Base-by-base conservation (phyloP, 176 grass and related monocot genomes). In the Oryza punctata region DNA sequence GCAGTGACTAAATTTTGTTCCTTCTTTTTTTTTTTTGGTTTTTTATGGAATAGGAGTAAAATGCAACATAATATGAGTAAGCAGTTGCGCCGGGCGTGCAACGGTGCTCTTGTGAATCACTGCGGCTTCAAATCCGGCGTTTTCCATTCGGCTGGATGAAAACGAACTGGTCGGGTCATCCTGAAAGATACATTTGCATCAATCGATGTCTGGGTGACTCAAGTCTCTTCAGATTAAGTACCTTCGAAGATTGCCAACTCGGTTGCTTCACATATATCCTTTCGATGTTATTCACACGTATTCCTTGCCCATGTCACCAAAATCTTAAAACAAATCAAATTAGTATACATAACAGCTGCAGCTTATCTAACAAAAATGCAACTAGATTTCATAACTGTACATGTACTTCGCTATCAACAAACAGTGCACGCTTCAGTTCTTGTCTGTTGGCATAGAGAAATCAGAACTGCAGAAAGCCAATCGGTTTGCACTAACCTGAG, bases 211-310 rank as follows among this genome's bases (percentile, higher is more conserved):
- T 44, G 15, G 50, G 50, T 14, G 35, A 63, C 44, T 35, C 12
- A 13, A 64, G 18, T 43, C 67, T 33, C 32, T 15, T 28, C 5
- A 5, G 50, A 72, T 52, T 19, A 19, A 60, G 37, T 64, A 33
- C 2, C 38, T 63, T 82, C 9, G 18, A 73, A 73, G 37, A 73
- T 82, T 64, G 26, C 7, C 69, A 47, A 63, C 52, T 32, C 32
- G 38, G 18, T 73, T 73, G 18, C 37, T 72, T 64, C 50, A 46
- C 49, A 26, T 3, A 70, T n/a, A 79, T 67, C 45, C 78, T 70
- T 70, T 12, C 65, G 4, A 52, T 47, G 40, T 41, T 41, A 10
- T 10, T 41, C 40, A 41, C 40, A 41, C 40, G 40, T 41, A 41
- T 41, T 41, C 40, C 1, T 41, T 41, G 45, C 45, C 30, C 32